These are phyloP conservation scores for Penicillium dipodomyicola DNA, from an alignment of 495 filamentous ascomycete genomes.

Conservation along the genomic window DNA sequence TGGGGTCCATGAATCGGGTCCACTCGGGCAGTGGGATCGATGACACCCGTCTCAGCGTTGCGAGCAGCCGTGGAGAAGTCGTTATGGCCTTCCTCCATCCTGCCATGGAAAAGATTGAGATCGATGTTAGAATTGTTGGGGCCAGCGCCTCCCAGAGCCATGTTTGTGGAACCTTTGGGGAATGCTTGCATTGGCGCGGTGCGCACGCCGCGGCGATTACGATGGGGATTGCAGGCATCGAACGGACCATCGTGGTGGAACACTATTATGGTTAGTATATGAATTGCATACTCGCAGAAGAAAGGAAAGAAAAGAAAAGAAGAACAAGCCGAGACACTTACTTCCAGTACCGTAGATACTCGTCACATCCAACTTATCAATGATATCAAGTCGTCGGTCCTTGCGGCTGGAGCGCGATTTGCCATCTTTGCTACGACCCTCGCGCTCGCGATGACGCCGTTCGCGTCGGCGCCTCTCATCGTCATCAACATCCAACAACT, in stretches of 20 bases:
- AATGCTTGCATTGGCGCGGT: constrained; percentile 97
- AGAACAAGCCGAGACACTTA: constrained; percentile 47
- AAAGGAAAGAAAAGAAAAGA: neutral
- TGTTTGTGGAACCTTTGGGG: constrained; percentile 86
- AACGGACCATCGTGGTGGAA: constrained; percentile 99
- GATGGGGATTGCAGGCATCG: constrained; percentile 94
- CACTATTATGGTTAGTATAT: constrained; percentile 51
- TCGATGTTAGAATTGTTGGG: constrained; percentile 81
- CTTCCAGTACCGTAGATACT: constrained; percentile 94
- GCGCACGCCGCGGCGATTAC: constrained; percentile 80
- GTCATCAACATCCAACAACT: constrained; percentile 59
- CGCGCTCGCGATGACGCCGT: constrained; percentile 65
- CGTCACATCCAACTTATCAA: constrained; percentile 96
- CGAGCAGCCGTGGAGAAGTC: constrained; percentile 59
- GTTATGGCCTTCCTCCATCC: constrained; percentile 76
- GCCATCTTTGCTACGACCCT: constrained; percentile 59
- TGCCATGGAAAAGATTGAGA: constrained; percentile 77
- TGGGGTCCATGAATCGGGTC: constrained; percentile 81
- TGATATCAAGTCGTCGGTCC: constrained; percentile 77
- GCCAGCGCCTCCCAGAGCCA: constrained; percentile 83
- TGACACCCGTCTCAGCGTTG: constrained; percentile 40
- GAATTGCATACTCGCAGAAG: neutral
- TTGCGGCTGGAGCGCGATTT: constrained; percentile 43
- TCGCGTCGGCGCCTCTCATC: constrained; percentile 76
- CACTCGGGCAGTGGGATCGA: constrained; percentile 57